Conservation (phyloP, 2,329 filamentous ascomycete species). For the Alternaria postmessia region DNA sequence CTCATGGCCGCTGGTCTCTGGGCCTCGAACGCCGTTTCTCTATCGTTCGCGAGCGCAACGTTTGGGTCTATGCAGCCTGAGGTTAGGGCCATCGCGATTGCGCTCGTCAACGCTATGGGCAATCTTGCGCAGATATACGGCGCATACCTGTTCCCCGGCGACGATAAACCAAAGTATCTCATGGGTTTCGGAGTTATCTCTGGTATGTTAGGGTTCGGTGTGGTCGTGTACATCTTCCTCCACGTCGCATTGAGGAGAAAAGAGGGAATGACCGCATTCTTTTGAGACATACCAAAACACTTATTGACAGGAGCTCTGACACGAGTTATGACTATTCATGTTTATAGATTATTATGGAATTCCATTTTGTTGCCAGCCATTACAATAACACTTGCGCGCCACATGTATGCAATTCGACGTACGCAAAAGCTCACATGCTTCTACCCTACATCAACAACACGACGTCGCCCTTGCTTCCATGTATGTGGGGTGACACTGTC, state of each 20-base stretch:
- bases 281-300: not conserved
- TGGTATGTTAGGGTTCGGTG: slow-evolving; percentile 45
- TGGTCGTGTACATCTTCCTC: slow-evolving; percentile 39
- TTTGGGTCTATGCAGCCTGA: slow-evolving; percentile 61
- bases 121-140: slow-evolving; percentile 66
- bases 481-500: not conserved
- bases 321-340: not conserved
- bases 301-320: not conserved
- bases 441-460: not conserved
- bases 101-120: slow-evolving; percentile 63
- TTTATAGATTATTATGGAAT: not conserved
- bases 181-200: slow-evolving; percentile 38
- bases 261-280: slow-evolving; percentile 25
- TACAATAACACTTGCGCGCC: not conserved
- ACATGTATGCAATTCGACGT: not conserved
- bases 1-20: slow-evolving; percentile 65
- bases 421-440: not conserved
- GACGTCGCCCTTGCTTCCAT: not conserved
- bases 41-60: slow-evolving; percentile 62
- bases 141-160: slow-evolving; percentile 59
- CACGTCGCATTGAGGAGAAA: slow-evolving; percentile 38
- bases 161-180: slow-evolving; percentile 57
- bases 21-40: slow-evolving; percentile 61
- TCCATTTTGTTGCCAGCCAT: not conserved
- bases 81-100: slow-evolving; percentile 61